Evolutionary conservation across 108 stramenopile genomes (phyloP), one percentile per base, ranked within the genome.

Genomic region (Nannochloropsis granulata): DNA sequence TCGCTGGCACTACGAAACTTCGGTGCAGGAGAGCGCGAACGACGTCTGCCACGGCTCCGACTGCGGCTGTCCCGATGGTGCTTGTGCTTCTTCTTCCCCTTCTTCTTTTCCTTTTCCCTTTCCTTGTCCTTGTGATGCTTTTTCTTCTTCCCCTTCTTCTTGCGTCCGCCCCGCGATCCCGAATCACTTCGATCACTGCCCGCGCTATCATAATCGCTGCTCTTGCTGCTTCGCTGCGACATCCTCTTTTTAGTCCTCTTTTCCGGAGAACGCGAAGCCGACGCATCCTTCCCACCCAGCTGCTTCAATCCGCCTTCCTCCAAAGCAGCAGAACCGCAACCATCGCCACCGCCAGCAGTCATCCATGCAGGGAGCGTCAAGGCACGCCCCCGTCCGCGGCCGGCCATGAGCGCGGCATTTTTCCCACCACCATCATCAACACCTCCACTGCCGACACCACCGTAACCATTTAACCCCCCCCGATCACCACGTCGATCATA

Each of bases 341-440:
- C 34, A 34, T 24, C 85, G 23, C 26, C 34, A 2, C 78, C 87
- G 14, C 86, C 87, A 43, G 86, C 84, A 23, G 87, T 88, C 87
- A 88, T 88, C 87, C 87, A 88, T 16, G 87, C 87, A 25, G 87
- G 87, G 24, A 88, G 87, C 83, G 87, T 88, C 86, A 85, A 83
- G n/a, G 81, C 87, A 23, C 87, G 86, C 78, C 87, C 87, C 26
- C 87, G 86, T 24, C 87, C 87, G 16, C 56, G 16, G 7, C 56
- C 56, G n/a, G 56, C 56, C 56, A 71, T 71, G 56, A 16, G 21
- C 21, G n/a, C 56, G 11, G n/a, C 56, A 5, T 2, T n/a, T 7
- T 11, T 16, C 7, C 56, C 56, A 3, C 56, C 56, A 11, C 56
- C 56, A 16, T 11, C 11, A 0, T 10, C 56, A 71, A 16, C 56